Base-by-base conservation (phyloP, 73 alveolate species). In the Stentor coeruleus region DNA sequence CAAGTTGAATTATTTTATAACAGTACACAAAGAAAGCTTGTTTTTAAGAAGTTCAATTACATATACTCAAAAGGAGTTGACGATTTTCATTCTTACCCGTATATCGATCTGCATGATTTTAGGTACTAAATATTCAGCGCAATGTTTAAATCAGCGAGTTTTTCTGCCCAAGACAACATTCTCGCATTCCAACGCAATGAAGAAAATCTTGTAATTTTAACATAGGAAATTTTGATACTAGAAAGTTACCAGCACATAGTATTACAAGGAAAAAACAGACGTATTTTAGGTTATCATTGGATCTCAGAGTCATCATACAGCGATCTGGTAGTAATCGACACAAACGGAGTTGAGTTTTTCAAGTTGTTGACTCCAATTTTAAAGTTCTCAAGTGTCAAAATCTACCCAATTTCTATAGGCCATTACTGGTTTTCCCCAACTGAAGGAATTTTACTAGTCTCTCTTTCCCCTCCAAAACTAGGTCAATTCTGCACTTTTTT, bases 31-130 rank as follows among this genome's bases (percentile, higher is more conserved):
- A 37, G 79, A 66, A 66, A 31, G 79, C 79, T 66, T 26, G 37
- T 66, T 20, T 2, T 66, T 11, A 66, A 66, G 39, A 66, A 66
- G 37, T 66, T 26, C 41, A 20, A 66, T 11, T 66, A 26, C 37
- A 33, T 66, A 40, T 66, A 66, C 79, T 26, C 79, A 14, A 66
- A 66, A 66, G 79, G 79, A 26, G 79, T 66, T 28, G 79, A 66
- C 37, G 79, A 66, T 66, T 40, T 66, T 26, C 1, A 20, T 1
- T 14, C 79, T 11, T 26, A 66, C 37, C 42, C 79, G 49, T 66
- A 66, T 2, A 66, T 26, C 0, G 79, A 66, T 33, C 37, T 66
- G 2, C 79, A 66, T 28, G 79, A 31, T 20, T 66, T 20, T 33
- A 26, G 79, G 79, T 66, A 66, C n/a, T 20, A 26, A 28, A 20